Base-by-base conservation (phyloP, 495 filamentous ascomycete genomes). In the Podospora fimiseda region DNA sequence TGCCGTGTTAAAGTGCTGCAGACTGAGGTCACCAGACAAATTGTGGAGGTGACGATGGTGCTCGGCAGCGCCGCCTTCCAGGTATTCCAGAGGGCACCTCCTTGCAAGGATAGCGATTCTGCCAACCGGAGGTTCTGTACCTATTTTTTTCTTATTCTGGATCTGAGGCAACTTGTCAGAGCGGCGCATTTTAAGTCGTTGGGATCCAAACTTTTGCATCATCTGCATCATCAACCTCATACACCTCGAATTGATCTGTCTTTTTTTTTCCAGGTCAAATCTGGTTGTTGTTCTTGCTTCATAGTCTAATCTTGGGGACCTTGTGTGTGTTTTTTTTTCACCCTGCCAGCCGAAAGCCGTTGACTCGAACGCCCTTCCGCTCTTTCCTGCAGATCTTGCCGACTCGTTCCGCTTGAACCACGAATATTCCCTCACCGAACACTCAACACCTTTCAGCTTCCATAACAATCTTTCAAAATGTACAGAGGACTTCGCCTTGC, bases 401-500 rank as follows among this genome's bases (percentile, higher is more conserved):
- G 50, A 24, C 19, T 30, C 43, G 24, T 45, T 36, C 53, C 22
- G 45, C 48, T 39, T 22, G 48, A 40, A 15, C 45, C 41, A n/a
- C 48, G 41, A 53, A 50, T n/a, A 16, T 52, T 55, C 50, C 53
- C 45, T 27, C 54, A 56, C 40, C 49, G 14, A 43, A 16, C 38
- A 41, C 9, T 11, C 37, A 15, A 45, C 20, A 48, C 21, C 27
- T 41, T 46, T 43, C 23, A 42, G 11, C 14, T 18, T 19, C 43
- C 48, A 58, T 61, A 60, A 72, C 1, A 2, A 80, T 78, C 73
- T 58, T n/a, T n/a, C n/a, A n/a, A n/a, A n/a, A n/a, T 79, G 58
- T 79, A 74, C 23, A 69, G 73, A 64, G 67, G 71, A 49, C 60
- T 79, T 55, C 66, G 75, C 48, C 64, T 74, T 20, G 73, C 74